A percentile compares a stretch with the other conserved stretches of the same genome.
These are phyloP conservation scores for Scytalidium lignicola DNA, from an alignment of 2,329 filamentous ascomycete species.

Conservation along the genomic window DNA sequence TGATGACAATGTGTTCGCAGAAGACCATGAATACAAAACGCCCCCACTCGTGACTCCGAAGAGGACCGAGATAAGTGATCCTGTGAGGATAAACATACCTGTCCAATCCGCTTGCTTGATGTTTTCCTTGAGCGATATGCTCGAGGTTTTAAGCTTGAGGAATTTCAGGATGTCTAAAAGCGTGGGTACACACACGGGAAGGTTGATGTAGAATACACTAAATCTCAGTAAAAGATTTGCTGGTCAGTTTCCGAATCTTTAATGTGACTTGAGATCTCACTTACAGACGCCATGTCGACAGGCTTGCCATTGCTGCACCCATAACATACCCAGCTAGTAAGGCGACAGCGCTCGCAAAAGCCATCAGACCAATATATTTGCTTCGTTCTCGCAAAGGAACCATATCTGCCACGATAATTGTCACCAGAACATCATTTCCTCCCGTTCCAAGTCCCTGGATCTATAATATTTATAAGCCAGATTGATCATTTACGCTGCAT, in stretches of 20 bases:
- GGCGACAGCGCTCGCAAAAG: slow-evolving; percentile 15
- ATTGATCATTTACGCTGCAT: background rate
- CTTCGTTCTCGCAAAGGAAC: slow-evolving; percentile 43
- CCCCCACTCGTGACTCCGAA: slow-evolving; percentile 59
- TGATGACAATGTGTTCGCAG: slow-evolving; percentile 54
- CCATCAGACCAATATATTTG: slow-evolving; percentile 32
- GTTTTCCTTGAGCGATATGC: slow-evolving; percentile 4
- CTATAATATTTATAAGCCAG: slow-evolving; percentile 1
- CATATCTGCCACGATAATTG: slow-evolving; percentile 46
- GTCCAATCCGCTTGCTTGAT: slow-evolving; percentile 54
- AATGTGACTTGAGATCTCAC: background rate
- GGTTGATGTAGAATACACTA: slow-evolving; percentile 15
- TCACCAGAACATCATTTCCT: slow-evolving; percentile 38
- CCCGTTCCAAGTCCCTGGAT: slow-evolving; percentile 40
- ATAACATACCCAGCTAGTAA: slow-evolving; percentile 10
- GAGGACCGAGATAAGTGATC: slow-evolving; percentile 52
- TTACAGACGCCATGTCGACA: slow-evolving; percentile 11
- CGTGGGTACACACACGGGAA: slow-evolving; percentile 11
- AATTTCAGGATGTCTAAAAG: slow-evolving; percentile 7
- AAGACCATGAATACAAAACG: slow-evolving; percentile 57
- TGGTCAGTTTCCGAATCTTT: too few relatives aligned
- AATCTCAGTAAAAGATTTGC: too few relatives aligned
- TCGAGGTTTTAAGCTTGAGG: slow-evolving; percentile 4
- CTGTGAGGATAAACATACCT: slow-evolving; percentile 56
- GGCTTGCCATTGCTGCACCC: slow-evolving; percentile 8